Conservation (phyloP, 148 eudicot genomes). For the Fagopyrum esculentum region DNA sequence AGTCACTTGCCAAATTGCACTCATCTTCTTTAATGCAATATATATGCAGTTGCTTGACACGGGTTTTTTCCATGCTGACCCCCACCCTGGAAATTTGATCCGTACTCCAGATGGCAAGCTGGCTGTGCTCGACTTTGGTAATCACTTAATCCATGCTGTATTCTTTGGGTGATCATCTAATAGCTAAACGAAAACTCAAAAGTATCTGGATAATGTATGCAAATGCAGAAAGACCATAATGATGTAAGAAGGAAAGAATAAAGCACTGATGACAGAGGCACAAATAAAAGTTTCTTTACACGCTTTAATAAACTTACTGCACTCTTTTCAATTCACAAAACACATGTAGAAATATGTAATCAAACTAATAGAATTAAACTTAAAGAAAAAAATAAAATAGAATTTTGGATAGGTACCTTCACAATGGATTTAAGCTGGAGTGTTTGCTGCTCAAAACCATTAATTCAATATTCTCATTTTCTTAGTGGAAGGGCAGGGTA, state of each 20-base stretch:
- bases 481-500: not conserved
- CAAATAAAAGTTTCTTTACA: not conserved
- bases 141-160: not conserved
- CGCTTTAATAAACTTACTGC: not conserved
- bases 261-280: not conserved
- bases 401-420: not conserved
- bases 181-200: not conserved
- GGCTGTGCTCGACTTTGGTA: slow-evolving; percentile 95
- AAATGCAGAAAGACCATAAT: not conserved
- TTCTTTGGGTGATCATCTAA: not conserved
- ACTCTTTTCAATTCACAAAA: not conserved
- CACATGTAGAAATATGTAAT: not conserved
- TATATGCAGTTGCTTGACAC: slow-evolving; percentile 85
- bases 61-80: slow-evolving; percentile 99
- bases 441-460: not conserved
- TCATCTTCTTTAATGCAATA: slow-evolving; percentile 17
- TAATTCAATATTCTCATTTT: not conserved
- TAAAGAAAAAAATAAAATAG: not conserved
- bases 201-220: not conserved
- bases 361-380: not conserved
- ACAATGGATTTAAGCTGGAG: not conserved
- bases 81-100: slow-evolving; percentile 96
- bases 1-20: not conserved
- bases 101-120: slow-evolving; percentile 98
- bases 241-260: not conserved